phyloP scores from a whole-genome alignment of 1,284 basidiomycete genomes.

The Leccinum brunneo-olivaceum region DNA sequence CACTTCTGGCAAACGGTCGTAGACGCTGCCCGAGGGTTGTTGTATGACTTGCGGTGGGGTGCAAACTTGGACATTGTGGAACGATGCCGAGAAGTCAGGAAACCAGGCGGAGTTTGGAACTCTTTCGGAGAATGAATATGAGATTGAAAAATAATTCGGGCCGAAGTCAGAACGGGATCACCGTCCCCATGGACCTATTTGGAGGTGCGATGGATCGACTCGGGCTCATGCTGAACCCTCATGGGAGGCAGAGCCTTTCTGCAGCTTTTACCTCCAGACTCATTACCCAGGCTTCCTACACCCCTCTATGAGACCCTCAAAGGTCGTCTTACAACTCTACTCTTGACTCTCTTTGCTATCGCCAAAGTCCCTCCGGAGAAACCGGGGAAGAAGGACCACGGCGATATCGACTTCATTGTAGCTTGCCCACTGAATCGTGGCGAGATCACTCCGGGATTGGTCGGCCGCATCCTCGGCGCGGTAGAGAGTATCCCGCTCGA shows the following conservation, averaged over 20 bases:
- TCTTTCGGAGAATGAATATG: background rate
- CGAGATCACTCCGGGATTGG: slow-evolving; percentile 33
- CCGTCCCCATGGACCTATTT: background rate
- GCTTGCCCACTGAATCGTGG: slow-evolving; percentile 31
- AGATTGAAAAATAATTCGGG: too few relatives aligned
- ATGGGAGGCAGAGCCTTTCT: slow-evolving; percentile 70
- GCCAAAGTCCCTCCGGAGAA: slow-evolving; percentile 53
- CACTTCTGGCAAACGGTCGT: slow-evolving; percentile 77
- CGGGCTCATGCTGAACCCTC: background rate
- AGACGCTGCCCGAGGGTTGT: slow-evolving; percentile 52
- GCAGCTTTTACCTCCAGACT: slow-evolving; percentile 34
- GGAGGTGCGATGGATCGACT: slow-evolving; percentile 3
- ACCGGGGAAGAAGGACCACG: slow-evolving; percentile 56
- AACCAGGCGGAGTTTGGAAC: background rate
- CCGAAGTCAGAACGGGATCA: too few relatives aligned
- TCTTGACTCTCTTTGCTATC: slow-evolving; percentile 41
- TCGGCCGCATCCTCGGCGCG: slow-evolving; percentile 45
- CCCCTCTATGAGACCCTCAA: slow-evolving; percentile 46
- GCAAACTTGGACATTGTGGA: slow-evolving; percentile 64
- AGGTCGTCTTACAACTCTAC: slow-evolving; percentile 32
- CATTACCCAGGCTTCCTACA: slow-evolving; percentile 56
- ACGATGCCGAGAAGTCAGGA: background rate
- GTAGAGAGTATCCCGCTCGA: slow-evolving; percentile 39
- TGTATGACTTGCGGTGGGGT: slow-evolving; percentile 57
- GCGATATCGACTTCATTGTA: slow-evolving; percentile 63